Percentiles rank a stretch among this genome's conserved stretches.
Evolutionary conservation across 2,329 filamentous ascomycete genomes (phyloP).

Genomic region (Calonectria pauciramosa): DNA sequence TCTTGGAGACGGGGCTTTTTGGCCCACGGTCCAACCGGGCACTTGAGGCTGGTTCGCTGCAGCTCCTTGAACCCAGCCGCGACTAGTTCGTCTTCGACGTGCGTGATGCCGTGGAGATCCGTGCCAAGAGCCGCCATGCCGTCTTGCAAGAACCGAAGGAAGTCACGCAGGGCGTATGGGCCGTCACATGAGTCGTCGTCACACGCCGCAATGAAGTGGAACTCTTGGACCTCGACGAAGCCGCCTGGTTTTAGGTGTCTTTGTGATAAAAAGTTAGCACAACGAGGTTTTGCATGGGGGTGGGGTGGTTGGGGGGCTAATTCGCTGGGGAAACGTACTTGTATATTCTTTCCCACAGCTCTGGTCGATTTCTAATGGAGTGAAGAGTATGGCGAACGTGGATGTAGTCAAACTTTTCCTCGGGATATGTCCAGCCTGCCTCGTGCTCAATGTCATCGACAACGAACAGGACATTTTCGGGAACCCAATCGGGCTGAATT

Average conservation of each 20-base stretch:
- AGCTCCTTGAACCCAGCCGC: conserved; percentile 59
- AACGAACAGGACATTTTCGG: conserved; percentile 64
- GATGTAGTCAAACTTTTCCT: conserved; percentile 62
- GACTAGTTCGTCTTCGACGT: conserved; percentile 52
- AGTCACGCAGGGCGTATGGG: conserved; percentile 63
- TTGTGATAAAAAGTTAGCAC: not conserved
- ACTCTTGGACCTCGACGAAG: conserved; percentile 64
- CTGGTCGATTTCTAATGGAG: conserved; percentile 57
- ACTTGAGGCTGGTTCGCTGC: conserved; percentile 58
- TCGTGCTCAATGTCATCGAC: conserved; percentile 66
- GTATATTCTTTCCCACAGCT: conserved; percentile 59
- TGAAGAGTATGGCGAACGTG: conserved; percentile 63
- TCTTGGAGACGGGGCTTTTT: conserved; percentile 56
- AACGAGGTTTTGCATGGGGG: not conserved
- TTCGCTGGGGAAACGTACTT: conserved; percentile 49
- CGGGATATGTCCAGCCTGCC: conserved; percentile 63
- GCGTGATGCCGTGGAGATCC: conserved; percentile 57
- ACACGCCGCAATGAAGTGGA: conserved; percentile 56
- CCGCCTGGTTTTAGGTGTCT: conserved; percentile 67
- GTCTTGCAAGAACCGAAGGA: conserved; percentile 55
- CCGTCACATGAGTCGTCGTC: conserved; percentile 61
- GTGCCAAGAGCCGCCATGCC: conserved; percentile 59
- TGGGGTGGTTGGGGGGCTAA: not conserved
- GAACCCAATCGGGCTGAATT: conserved; percentile 66
- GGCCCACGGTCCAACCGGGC: conserved; percentile 64